These are phyloP conservation scores for Ustilago hordei DNA, from an alignment of 1,284 basidiomycete genomes.

Conservation along the genomic window DNA sequence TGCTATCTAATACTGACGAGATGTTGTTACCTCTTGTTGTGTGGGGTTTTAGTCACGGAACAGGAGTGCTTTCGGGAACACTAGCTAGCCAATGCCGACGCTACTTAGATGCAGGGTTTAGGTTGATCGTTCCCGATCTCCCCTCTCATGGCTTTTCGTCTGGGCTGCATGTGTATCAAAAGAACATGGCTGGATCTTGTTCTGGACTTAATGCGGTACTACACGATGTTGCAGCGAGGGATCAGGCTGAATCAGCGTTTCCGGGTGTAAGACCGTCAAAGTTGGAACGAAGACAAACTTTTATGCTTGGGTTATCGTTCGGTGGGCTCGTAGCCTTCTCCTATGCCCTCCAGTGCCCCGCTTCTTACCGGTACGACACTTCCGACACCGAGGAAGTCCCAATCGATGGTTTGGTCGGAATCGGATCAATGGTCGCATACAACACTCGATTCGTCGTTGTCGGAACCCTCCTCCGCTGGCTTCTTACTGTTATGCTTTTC, in stretches of 20 bases:
- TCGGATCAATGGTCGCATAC: conserved; percentile 65
- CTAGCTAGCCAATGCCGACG: conserved; percentile 64
- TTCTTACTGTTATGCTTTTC: conserved; percentile 18
- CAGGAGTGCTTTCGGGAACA: conserved; percentile 67
- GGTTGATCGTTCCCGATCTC: conserved; percentile 64
- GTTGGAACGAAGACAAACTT: conserved; percentile 57
- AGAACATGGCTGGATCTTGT: conserved; percentile 50
- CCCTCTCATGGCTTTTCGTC: conserved; percentile 66
- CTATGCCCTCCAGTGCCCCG: conserved; percentile 63
- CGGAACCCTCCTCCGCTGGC: conserved; percentile 15
- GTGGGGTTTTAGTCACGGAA: conserved; percentile 51
- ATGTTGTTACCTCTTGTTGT: not conserved
- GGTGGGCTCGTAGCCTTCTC: conserved; percentile 62
- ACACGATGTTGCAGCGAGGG: conserved; percentile 59
- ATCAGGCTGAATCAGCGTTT: conserved; percentile 40
- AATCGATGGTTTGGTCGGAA: conserved; percentile 62
- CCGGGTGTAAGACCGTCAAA: conserved; percentile 37
- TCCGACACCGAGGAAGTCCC: conserved; percentile 56
- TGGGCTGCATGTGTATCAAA: conserved; percentile 64
- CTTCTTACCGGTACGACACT: conserved; percentile 50
- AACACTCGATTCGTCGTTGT: conserved; percentile 44
- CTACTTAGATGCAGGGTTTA: conserved; percentile 65
- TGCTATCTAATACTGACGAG: not conserved
- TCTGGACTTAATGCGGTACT: conserved; percentile 59
- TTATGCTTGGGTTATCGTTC: conserved; percentile 66